phyloP scores from a whole-genome alignment of 2,329 filamentous ascomycete genomes.

The Trichophyton simii region DNA sequence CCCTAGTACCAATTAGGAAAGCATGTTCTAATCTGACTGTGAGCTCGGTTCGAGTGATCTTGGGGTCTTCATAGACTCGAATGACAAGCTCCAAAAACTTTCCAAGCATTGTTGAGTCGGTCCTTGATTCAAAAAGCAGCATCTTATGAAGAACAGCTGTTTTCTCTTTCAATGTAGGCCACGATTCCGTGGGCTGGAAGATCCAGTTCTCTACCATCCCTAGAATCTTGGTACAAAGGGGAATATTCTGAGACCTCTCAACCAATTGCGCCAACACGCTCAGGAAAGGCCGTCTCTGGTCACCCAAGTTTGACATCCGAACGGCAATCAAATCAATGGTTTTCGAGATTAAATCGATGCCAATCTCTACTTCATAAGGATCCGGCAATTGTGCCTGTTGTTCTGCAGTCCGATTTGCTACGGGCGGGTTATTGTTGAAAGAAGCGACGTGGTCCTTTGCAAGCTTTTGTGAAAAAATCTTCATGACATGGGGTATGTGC shows the following conservation, averaged over 20 bases:
- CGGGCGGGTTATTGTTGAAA: conserved; percentile 44
- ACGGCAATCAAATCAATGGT: conserved; percentile 85
- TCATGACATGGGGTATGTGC: conserved; percentile 81
- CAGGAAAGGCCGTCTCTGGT: conserved; percentile 82
- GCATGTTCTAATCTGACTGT: conserved; percentile 97
- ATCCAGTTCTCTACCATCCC: conserved; percentile 94
- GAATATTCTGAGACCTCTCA: conserved; percentile 80
- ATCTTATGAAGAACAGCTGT: conserved; percentile 99
- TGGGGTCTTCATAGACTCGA: conserved; percentile 93
- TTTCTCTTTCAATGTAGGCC: conserved; percentile 96
- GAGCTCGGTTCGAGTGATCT: conserved; percentile 86
- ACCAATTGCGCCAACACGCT: conserved; percentile 90
- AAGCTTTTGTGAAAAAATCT: conserved; percentile 80
- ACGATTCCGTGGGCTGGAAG: conserved; percentile 86
- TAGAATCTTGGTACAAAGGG: conserved; percentile 82
- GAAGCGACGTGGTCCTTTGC: conserved; percentile 81
- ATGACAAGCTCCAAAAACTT: conserved; percentile 95
- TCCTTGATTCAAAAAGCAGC: conserved; percentile 80
- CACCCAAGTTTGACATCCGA: conserved; percentile 83
- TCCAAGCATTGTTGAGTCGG: conserved; percentile 71
- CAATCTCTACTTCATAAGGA: conserved; percentile 71
- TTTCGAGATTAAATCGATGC: conserved; percentile 83
- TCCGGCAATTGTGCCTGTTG: conserved; percentile 35
- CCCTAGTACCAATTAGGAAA: conserved; percentile 88
- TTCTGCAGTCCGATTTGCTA: conserved; percentile 21